A percentile compares a stretch with the other conserved stretches of the same genome.
These are phyloP conservation scores for Selaginella tamariscina DNA, from an alignment of 75 land plant species.

Conservation along the genomic window DNA sequence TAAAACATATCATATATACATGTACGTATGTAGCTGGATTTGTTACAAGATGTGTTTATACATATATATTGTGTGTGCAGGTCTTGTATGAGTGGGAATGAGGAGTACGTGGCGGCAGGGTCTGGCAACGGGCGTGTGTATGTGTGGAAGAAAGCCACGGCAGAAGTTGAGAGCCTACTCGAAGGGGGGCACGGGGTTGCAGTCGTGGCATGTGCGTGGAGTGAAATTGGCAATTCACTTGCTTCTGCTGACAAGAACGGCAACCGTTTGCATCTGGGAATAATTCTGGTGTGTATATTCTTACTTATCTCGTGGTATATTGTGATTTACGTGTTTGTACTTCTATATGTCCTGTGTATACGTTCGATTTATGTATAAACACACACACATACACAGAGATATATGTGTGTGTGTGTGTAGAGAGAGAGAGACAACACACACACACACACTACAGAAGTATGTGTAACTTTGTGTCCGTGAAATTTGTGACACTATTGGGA, in stretches of 20 bases:
- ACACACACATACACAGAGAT: too few species aligned
- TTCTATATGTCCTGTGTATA: too few species aligned
- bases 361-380: too few species aligned
- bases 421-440: too few species aligned
- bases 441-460: too few species aligned
- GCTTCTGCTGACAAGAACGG: slow-evolving; percentile 82
- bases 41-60: too few species aligned
- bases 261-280: slow-evolving; percentile 50
- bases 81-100: slow-evolving; percentile 88
- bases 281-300: slow-evolving; percentile 12
- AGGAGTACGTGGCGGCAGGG: slow-evolving; percentile 73
- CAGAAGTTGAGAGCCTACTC: slow-evolving; percentile 39
- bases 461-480: too few species aligned
- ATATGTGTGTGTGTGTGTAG: too few species aligned
- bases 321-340: neutral
- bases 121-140: slow-evolving; percentile 72
- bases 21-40: too few species aligned
- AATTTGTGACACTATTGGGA: too few species aligned
- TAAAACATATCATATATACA: too few species aligned
- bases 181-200: slow-evolving; percentile 55
- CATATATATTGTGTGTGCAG: too few species aligned
- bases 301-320: neutral
- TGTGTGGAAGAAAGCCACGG: slow-evolving; percentile 55
- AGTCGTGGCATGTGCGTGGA: slow-evolving; percentile 88
- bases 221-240: slow-evolving; percentile 55